Conservation (phyloP, 2,329 filamentous ascomycete genomes). For the Lecanicillium sp. region DNA sequence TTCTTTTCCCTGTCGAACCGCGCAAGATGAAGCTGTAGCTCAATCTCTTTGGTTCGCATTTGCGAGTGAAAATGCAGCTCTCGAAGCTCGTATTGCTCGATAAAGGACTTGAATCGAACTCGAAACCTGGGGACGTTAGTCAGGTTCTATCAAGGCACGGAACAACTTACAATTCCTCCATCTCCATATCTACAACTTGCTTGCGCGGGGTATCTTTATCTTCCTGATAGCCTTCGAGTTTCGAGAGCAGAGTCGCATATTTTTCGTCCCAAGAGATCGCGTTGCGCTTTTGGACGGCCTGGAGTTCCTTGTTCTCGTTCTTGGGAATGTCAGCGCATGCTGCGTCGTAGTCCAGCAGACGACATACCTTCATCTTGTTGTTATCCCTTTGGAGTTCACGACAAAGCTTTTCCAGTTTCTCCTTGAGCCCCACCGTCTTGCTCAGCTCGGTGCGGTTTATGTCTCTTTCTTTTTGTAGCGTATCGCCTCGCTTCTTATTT, state of each 20-base stretch:
- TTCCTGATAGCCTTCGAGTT: constrained; percentile 83
- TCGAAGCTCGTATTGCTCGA: constrained; percentile 93
- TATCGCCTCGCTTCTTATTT: constrained; percentile 91
- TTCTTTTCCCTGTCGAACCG: constrained; percentile 88
- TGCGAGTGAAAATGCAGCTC: constrained; percentile 91
- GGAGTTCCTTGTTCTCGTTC: constrained; percentile 90
- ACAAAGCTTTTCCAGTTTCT: constrained; percentile 94
- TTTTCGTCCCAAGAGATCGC: constrained; percentile 80
- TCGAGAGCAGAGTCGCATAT: constrained; percentile 71
- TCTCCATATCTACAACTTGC: constrained; percentile 75
- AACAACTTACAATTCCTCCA: constrained; percentile 73
- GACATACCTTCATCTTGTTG: constrained; percentile 86
- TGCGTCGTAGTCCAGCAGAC: background rate
- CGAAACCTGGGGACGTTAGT: constrained; percentile 55
- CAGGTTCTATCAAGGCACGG: background rate
- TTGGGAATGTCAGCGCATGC: constrained; percentile 31
- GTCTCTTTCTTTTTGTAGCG: constrained; percentile 95
- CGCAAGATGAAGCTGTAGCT: constrained; percentile 86
- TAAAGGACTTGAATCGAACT: constrained; percentile 84
- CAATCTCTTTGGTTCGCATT: constrained; percentile 89
- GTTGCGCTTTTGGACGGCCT: constrained; percentile 78
- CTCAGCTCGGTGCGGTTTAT: constrained; percentile 79
- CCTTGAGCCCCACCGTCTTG: constrained; percentile 85
- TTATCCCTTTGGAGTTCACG: constrained; percentile 94
- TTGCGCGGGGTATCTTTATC: constrained; percentile 78